phyloP scores from a whole-genome alignment of 768 basidiomycete genomes.

The Fomitopsis serialis region DNA sequence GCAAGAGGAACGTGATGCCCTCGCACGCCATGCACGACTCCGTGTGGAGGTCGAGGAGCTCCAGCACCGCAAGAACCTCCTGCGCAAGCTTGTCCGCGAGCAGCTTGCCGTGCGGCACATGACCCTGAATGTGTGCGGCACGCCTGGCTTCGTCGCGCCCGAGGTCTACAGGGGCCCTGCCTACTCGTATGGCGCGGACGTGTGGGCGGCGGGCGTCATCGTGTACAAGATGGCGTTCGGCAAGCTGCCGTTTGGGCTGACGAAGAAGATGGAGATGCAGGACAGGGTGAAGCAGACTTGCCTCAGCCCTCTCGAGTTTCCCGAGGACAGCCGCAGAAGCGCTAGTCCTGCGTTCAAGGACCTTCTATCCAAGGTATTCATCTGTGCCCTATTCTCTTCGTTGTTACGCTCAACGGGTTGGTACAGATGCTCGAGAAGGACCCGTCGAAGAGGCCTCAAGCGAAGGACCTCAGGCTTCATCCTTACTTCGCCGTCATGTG shows the following conservation, averaged over 20 bases:
- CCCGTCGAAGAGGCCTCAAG: constrained; percentile 8
- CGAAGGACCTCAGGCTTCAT: constrained; percentile 11
- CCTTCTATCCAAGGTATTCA: constrained; percentile 9
- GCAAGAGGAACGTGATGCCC: background rate
- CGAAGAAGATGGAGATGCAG: constrained; percentile 5
- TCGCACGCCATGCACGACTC: constrained; percentile 2
- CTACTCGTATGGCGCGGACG: constrained; percentile 39
- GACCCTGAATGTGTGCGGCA: constrained; percentile 25
- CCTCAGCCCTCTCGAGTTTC: constrained; percentile 3
- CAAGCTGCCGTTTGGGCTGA: constrained; percentile 15
- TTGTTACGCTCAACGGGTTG: background rate
- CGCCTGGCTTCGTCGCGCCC: constrained; percentile 43
- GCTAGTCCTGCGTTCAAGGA: constrained; percentile 5
- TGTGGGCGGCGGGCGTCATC: constrained; percentile 43
- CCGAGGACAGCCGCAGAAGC: constrained; percentile 1
- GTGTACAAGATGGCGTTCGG: constrained; percentile 19
- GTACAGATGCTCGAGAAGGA: constrained; percentile 16
- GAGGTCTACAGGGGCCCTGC: constrained; percentile 33
- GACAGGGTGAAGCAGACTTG: constrained; percentile 9
- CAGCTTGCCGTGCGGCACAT: background rate
- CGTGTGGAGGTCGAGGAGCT: background rate
- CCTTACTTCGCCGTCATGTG: constrained; percentile 10
- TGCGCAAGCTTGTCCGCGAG: background rate
- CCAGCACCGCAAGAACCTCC: background rate
- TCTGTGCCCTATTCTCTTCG: background rate